Evolutionary conservation across 2,329 filamentous ascomycete species (phyloP), one percentile per base, ranked within the genome.

Genomic region (Grosmannia serpens): DNA sequence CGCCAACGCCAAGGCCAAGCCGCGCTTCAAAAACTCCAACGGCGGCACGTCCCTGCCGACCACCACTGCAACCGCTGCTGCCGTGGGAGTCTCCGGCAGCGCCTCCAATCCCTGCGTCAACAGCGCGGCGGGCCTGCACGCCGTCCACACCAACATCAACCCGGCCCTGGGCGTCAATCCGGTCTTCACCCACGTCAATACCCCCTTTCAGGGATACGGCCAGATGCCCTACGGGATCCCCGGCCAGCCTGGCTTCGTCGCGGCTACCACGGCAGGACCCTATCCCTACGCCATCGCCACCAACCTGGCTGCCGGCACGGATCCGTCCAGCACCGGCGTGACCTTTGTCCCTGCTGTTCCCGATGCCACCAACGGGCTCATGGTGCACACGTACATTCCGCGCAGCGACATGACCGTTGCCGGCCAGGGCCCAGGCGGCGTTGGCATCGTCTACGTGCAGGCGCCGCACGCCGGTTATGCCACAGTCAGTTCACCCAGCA

Each of bases 281-380:
- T 41, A 41, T 26, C 22, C 54, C 27, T 49, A 35, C n/a, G 15
- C 20, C 24, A 6, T 22, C 17, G 54, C 27, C 41, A 56, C 27
- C 9, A 11, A 27, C n/a, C 8, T 57, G 50, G 54, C 57, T 44
- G 62, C 58, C 17, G 54, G 54, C 10, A 27, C 58, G 2, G 60
- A 64, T n/a, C 50, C 62, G 0, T 55, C 58, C 8, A n/a, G 56
- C 33, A 66, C 65, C 53, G 77, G 77, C 57, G 67, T 78, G 55
- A 76, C 80, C 67, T 84, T 79, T 64, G 78, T 84, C 65, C 82
- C 82, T 1, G 81, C 78, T 31, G 79, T 82, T 20, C 79, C 80
- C 4, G 79, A 82, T 63, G 82, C 80, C 20, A 78, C 77, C 50
- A 74, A 76, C 66, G 82, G 82, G 4, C 76, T 79, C 2, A 78